Base-by-base conservation (phyloP, 352 stramenopile species). In the Globisporangium spiculum region DNA sequence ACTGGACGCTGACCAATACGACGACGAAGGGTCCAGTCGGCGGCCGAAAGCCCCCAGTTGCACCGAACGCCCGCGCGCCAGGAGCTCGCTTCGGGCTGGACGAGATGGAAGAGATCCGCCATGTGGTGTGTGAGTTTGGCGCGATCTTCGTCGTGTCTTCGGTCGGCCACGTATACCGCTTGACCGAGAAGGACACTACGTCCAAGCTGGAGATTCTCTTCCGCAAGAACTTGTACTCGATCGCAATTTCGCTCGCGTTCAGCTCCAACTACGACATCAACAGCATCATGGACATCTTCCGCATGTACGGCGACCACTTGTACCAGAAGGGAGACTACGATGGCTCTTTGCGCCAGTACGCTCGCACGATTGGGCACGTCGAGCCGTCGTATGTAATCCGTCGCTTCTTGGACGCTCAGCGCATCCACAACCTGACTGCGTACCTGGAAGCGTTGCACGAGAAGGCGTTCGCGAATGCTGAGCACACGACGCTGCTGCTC, bases 361-460 rank as follows among this genome's bases (percentile, higher is more conserved):
- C 96, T 56, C 84, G 96, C 44, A 99, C 97, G 5, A 99, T 99
- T 74, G 97, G 98, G 0, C 95, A 98, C 50, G 80, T 99, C 3
- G 97, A 99, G 71, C 93, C 97, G 6, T 99, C 96, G 5, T 99
- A 99, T 71, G 97, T 99, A 46, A 99, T 99, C 70, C 96, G 96
- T 66, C 90, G 96, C 36, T 99, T 98, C 71, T 74, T 99, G 48
- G 97, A 99, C 78, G 95, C 97, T 0, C 97, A 98, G 57, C 97
- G 97, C 53, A 98, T 99, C 72, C 89, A 97, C 67, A 94, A 98
- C 41, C 77, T 99, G 9, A 98, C 97, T 6, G 90, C 90, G 50
- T 99, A 99, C 74, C 83, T 99, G 18, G 97, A 99, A 65, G 86
- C 86, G 18, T 75, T 98, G 41, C 95, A 98, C 75, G 89, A 93